These are phyloP conservation scores for Eragrostis curvula DNA, from an alignment of 176 grass and related monocot species.

Conservation along the genomic window DNA sequence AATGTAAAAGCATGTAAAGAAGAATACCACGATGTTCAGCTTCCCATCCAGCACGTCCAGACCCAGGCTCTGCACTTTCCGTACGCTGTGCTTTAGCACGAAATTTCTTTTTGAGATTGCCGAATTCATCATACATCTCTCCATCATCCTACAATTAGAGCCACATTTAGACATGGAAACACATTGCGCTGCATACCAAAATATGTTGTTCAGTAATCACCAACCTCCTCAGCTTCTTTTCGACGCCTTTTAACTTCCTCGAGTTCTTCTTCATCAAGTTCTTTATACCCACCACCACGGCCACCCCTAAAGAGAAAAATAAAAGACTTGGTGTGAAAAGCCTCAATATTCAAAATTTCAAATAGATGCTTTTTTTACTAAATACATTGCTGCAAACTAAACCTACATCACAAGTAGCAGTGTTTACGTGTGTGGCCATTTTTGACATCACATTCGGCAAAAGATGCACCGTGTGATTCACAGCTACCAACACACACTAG, in stretches of 20 bases:
- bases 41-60: constrained; percentile 82
- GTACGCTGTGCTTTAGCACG: constrained; percentile 77
- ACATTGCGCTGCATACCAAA: not conserved
- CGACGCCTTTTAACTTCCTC: constrained; percentile 90
- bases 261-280: constrained; percentile 96
- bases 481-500: not conserved
- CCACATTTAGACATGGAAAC: constrained; percentile 42
- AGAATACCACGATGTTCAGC: constrained; percentile 70
- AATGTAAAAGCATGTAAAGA: not conserved
- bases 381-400: not conserved
- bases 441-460: not conserved
- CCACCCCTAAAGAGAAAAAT: constrained; percentile 62
- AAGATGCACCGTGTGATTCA: not conserved
- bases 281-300: constrained; percentile 93
- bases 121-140: constrained; percentile 99
- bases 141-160: constrained; percentile 83
- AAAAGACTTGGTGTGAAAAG: not conserved
- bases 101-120: constrained; percentile 98
- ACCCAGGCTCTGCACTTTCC: constrained; percentile 58
- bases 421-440: not conserved
- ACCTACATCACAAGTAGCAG: not conserved
- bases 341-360: not conserved
- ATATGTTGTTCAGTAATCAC: not conserved
- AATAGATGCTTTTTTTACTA: constrained; percentile 1
- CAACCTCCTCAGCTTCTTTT: constrained; percentile 93